Evolutionary conservation across 768 basidiomycete species (phyloP).

Genomic region (Suillus tomentosus): DNA sequence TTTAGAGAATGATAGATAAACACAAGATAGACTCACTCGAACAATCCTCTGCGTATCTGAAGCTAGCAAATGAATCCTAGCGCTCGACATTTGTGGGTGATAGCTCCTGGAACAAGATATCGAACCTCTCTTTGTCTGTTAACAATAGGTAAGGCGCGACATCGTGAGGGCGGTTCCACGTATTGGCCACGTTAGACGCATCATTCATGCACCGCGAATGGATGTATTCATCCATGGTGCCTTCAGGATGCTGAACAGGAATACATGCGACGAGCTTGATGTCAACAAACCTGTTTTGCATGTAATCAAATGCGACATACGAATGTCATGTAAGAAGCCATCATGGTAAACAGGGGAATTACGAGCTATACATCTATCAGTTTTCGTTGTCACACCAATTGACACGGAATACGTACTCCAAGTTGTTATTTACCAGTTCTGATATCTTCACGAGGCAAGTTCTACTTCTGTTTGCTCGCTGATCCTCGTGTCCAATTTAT

Average conservation of each 20-base stretch:
- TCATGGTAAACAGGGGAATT: conserved; percentile 67
- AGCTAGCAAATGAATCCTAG: background rate
- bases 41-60: background rate
- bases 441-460: conserved; percentile 52
- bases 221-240: background rate
- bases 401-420: conserved; percentile 12
- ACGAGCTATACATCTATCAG: conserved; percentile 41
- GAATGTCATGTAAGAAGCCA: conserved; percentile 62
- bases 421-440: conserved; percentile 42
- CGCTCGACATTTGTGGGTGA: background rate
- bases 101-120: background rate
- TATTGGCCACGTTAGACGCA: background rate
- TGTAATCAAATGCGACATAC: conserved; percentile 33
- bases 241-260: background rate
- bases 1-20: background rate
- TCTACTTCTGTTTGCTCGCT: conserved; percentile 62
- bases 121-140: background rate
- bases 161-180: background rate
- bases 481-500: conserved; percentile 53
- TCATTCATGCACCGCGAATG: background rate
- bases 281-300: background rate
- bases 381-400: background rate
- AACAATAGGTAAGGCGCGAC: background rate
- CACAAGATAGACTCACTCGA: background rate
- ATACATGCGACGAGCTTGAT: background rate